These are phyloP conservation scores for Pseudocercospora crystallina DNA, from an alignment of 2,329 filamentous ascomycete genomes.

Conservation along the genomic window DNA sequence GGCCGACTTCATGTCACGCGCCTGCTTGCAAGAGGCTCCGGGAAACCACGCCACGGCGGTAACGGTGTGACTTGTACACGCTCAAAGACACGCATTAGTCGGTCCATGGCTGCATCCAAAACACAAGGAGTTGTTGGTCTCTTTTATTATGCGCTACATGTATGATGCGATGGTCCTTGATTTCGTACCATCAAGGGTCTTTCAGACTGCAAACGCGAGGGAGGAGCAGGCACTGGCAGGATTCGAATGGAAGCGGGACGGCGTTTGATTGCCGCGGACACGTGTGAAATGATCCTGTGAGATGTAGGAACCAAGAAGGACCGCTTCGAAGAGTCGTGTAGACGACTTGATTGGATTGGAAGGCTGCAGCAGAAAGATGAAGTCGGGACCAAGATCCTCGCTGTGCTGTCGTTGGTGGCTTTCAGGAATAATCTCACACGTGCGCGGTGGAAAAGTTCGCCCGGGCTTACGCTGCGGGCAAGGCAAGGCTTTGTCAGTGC, in stretches of 20 bases:
- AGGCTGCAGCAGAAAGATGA: background rate
- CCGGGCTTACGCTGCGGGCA: slow-evolving; percentile 4
- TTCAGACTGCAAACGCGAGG: background rate
- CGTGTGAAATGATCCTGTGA: slow-evolving; percentile 1
- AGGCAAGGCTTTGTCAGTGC: background rate
- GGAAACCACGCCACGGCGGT: slow-evolving; percentile 3
- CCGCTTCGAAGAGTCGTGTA: background rate
- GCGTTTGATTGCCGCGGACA: slow-evolving; percentile 2
- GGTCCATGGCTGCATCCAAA: background rate
- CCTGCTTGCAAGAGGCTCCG: slow-evolving; percentile 1
- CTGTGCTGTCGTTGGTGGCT: background rate
- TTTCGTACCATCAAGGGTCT: background rate
- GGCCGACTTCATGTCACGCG: background rate
- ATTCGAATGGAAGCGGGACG: background rate
- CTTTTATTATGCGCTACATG: background rate
- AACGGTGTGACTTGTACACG: background rate
- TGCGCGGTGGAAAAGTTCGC: background rate
- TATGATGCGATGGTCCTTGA: background rate
- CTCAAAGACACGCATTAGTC: too few relatives aligned
- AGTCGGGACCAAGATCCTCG: background rate
- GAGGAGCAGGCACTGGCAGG: background rate
- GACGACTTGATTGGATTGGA: slow-evolving; percentile 1
- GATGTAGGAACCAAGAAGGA: background rate
- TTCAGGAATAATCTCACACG: background rate
- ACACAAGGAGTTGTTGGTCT: background rate